Base-by-base conservation (phyloP, 768 basidiomycete species). In the Auricularia sp. region DNA sequence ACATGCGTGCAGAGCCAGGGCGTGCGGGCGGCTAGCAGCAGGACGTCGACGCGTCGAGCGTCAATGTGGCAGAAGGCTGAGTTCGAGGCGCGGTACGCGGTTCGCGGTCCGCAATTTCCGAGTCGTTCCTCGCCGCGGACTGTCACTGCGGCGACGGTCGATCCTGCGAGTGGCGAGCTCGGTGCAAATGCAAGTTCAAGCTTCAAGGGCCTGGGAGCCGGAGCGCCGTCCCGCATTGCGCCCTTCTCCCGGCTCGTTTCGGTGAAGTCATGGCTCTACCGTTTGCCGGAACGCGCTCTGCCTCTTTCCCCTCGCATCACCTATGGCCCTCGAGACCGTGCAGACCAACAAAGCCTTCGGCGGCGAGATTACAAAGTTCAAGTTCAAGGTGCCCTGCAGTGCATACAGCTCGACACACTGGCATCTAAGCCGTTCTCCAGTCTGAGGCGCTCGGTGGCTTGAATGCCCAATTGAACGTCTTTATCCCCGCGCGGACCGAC, bases 321-420 rank as follows among this genome's bases (percentile, higher is more conserved):
- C 39, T 1, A 75, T 71, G 71, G 70, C 71, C 39, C 83, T 94
- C 68, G 83, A 90, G 69, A 83, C 86, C 72, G 67, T 94, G 18
- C 89, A 91, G 1, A 80, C 84, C 10, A 93, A 85, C 82, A 88
- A 88, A 75, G 81, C 85, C 11, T 96, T 89, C 67, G 88, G 83
- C 65, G 97, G 96, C 29, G 82, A 83, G 64, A 73, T 98, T 65
- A 82, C 78, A 66, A 98, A 98, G 74, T 98, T 92, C 80, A 90
- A 85, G 76, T 91, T 89, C 80, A 88, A 85, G 80, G 92, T 84
- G 68, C 76, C 72, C 68, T 24, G 8, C 29, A 34, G 34, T 37
- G 35, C 24, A 16, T 54, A 35, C 37, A 16, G 29, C 21, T 11
- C 18, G 13, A 8, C 42, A 42, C 7, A 3, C 34, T 54, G 44